Percentiles rank a stretch among this genome's conserved stretches.
These are phyloP conservation scores for Periconia digitata DNA, from an alignment of 2,329 filamentous ascomycete genomes.

Conservation along the genomic window DNA sequence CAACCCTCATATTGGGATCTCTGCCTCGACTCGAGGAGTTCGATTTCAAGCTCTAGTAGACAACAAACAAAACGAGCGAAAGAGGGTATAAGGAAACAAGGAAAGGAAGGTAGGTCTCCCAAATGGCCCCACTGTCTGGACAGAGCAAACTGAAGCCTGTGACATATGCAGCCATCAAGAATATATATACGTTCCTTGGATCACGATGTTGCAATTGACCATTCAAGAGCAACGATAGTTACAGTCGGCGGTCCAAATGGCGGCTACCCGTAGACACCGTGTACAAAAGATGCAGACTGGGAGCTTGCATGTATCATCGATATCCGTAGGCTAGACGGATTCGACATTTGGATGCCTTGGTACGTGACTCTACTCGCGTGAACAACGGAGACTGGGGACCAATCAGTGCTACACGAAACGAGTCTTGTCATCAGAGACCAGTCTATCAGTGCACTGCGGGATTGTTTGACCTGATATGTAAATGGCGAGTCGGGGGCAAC, in stretches of 20 bases:
- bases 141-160: background rate
- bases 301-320: slow-evolving; percentile 1
- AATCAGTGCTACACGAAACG: too few species aligned
- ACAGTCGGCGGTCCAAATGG: too few species aligned
- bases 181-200: slow-evolving; percentile 5
- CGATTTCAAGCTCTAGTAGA: background rate
- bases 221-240: too few species aligned
- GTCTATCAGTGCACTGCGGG: too few species aligned
- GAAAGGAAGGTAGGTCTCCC: background rate
- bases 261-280: slow-evolving; percentile 2
- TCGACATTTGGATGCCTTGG: too few species aligned
- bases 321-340: background rate
- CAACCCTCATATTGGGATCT: slow-evolving; percentile 6
- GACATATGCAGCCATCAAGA: background rate
- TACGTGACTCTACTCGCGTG: too few species aligned
- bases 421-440: too few species aligned
- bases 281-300: slow-evolving; percentile 8
- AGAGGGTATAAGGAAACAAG: background rate
- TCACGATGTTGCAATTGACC: background rate
- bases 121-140: slow-evolving; percentile 1
- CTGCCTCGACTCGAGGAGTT: too few species aligned
- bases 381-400: too few species aligned
- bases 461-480: background rate
- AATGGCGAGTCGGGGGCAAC: too few species aligned
- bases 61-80: background rate